These are phyloP conservation scores for Glycyrrhiza uralensis DNA, from an alignment of 306 rosid genomes.

Conservation along the genomic window DNA sequence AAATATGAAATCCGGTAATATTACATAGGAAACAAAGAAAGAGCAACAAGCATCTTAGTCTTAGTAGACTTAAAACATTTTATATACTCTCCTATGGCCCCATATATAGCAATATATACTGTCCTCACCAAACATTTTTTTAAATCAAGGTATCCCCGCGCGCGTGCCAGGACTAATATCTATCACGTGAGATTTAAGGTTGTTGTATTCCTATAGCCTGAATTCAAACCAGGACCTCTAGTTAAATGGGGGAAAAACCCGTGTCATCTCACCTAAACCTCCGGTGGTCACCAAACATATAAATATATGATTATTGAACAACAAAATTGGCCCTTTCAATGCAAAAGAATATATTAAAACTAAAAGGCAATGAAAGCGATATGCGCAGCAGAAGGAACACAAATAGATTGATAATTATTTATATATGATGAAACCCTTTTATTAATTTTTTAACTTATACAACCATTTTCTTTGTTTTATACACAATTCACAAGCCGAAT, in stretches of 20 bases:
- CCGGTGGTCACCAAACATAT: no score
- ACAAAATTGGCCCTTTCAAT: background rate
- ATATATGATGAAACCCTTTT: no score
- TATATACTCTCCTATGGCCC: no score
- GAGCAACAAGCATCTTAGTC: background rate
- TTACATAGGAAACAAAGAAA: background rate
- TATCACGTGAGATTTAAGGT: no score
- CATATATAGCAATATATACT: no score
- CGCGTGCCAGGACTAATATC: no score
- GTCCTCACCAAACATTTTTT: no score
- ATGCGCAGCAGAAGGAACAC: conserved; percentile 5
- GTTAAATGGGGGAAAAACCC: no score
- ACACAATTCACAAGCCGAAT: conserved; percentile 37
- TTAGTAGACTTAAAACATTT: background rate
- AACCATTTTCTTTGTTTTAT: conserved; percentile 2
- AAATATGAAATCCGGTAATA: background rate
- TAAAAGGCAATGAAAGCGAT: conserved; percentile 31
- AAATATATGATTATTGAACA: conserved; percentile 2
- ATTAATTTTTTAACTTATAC: background rate
- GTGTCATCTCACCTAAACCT: no score
- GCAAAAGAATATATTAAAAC: background rate
- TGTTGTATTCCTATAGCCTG: no score
- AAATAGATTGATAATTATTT: conserved; percentile 12
- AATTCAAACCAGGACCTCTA: no score
- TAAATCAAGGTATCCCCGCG: no score